Evolutionary conservation across 768 basidiomycete species (phyloP), one percentile per base, ranked within the genome.

Genomic region (Kwoniella europaea): DNA sequence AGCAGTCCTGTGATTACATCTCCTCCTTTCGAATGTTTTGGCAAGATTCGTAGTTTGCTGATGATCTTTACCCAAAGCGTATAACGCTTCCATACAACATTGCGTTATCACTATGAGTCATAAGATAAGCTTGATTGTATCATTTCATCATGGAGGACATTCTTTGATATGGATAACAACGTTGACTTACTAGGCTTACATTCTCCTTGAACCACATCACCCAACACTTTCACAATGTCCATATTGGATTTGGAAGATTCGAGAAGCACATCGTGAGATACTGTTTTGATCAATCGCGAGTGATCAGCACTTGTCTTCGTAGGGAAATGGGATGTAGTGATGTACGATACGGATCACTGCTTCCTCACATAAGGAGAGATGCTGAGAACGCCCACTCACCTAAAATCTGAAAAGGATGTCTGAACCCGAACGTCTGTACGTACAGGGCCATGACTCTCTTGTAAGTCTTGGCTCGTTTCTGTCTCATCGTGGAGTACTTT

Each of bases 401-500:
- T 27, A 98, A 87, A 7, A 96, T 88, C 86, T 98, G 97, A 82
- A 94, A 98, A 0, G 97, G 96, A 77, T 94, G 90, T 56, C 94
- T 86, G 83, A 98, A 98, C 6, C 91, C 91, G 83, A 98, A 98
- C 2, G 90, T 87, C 82, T 91, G 88, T 71, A 87, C 88, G 82
- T 98, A 98, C 60, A 95, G 85, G 16, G 89, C 87, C 95, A 99
- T 98, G 64, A 96, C 91, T 82, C 94, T 94, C 74, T 91, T 89
- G 85, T 98, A 98, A 0, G 90, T 88, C 84, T 99, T 99, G 29
- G 94, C 93, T 82, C 97, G 88, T 85, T 93, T 97, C 85, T 97
- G 93, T 66, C 94, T 87, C 97, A 99, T 99, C 29, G 62, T 15
- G 46, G 3, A 15, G 3, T 50, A 50, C 18, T 18, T 50, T 50